These are phyloP conservation scores for Pichia nakasei DNA, from an alignment of 805 yeast genomes.

Conservation along the genomic window DNA sequence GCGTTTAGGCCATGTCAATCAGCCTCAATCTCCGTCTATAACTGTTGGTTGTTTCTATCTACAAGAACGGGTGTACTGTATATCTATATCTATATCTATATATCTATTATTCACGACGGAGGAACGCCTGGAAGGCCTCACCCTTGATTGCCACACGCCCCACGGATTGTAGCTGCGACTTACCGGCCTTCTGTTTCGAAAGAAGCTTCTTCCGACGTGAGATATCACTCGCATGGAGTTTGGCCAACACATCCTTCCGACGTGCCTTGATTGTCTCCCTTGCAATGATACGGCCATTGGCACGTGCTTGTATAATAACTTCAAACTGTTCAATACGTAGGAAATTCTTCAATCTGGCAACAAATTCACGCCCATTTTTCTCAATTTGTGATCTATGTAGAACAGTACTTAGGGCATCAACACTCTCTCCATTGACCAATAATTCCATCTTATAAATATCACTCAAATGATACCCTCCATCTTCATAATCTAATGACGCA, in stretches of 20 bases:
- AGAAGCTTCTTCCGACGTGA: slow-evolving; percentile 82
- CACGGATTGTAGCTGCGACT: slow-evolving; percentile 67
- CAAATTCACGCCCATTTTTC: slow-evolving; percentile 71
- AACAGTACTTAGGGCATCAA: slow-evolving; percentile 88
- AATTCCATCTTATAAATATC: slow-evolving; percentile 83
- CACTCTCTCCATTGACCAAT: slow-evolving; percentile 77
- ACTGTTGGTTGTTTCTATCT: too few relatives aligned
- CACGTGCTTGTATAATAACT: slow-evolving; percentile 85
- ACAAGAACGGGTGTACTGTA: too few relatives aligned
- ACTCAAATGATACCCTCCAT: slow-evolving; percentile 73
- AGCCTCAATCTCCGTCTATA: too few relatives aligned
- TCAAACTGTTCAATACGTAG: slow-evolving; percentile 80
- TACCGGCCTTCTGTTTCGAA: slow-evolving; percentile 89
- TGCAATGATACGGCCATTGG: slow-evolving; percentile 72
- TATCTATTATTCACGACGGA: slow-evolving; percentile 29
- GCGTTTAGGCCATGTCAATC: too few relatives aligned
- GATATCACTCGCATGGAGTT: slow-evolving; percentile 87
- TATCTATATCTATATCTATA: neutral
- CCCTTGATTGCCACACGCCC: slow-evolving; percentile 74
- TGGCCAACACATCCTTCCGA: slow-evolving; percentile 90
- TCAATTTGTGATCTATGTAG: slow-evolving; percentile 77
- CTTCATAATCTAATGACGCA: slow-evolving; percentile 92
- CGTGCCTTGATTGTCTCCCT: slow-evolving; percentile 91
- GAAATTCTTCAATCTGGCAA: slow-evolving; percentile 69
- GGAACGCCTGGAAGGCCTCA: slow-evolving; percentile 84